A percentile compares a stretch with the other conserved stretches of the same genome.
Conservation (phyloP, 768 basidiomycete species). For the Macrolepiota fuliginosa region DNA sequence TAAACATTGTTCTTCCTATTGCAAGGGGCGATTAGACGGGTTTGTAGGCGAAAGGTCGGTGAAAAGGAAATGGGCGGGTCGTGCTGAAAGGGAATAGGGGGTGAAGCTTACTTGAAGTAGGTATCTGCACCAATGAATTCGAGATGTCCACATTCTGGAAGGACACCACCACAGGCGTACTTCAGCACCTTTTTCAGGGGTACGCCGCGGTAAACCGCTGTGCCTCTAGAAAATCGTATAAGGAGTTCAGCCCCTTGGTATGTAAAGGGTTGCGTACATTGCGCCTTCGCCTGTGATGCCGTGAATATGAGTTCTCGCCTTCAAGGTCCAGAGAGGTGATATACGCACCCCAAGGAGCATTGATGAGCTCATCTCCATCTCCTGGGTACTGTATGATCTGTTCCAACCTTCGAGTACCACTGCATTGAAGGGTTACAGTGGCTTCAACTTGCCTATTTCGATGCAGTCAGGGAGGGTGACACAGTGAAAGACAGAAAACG, state of each 20-base stretch:
- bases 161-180: conserved; percentile 47
- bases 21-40: not conserved
- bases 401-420: conserved; percentile 49
- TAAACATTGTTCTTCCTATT: conserved; percentile 31
- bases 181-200: conserved; percentile 53
- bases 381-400: conserved; percentile 53
- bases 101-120: conserved; percentile 44
- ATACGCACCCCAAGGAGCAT: conserved; percentile 44
- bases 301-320: not conserved
- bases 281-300: conserved; percentile 39
- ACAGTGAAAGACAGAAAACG: conserved; percentile 16
- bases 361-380: conserved; percentile 52
- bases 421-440: conserved; percentile 55
- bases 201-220: conserved; percentile 51
- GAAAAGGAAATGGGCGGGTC: not conserved
- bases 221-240: conserved; percentile 32
- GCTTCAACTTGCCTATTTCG: conserved; percentile 42
- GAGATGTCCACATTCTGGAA: conserved; percentile 45
- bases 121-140: conserved; percentile 59
- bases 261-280: conserved; percentile 29
- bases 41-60: not conserved
- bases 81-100: not conserved
- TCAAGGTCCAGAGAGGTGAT: not conserved
- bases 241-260: not conserved
- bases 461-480: too few relatives aligned